phyloP scores from a whole-genome alignment of 306 rosid species.

The Trichosanthes cucumerina region DNA sequence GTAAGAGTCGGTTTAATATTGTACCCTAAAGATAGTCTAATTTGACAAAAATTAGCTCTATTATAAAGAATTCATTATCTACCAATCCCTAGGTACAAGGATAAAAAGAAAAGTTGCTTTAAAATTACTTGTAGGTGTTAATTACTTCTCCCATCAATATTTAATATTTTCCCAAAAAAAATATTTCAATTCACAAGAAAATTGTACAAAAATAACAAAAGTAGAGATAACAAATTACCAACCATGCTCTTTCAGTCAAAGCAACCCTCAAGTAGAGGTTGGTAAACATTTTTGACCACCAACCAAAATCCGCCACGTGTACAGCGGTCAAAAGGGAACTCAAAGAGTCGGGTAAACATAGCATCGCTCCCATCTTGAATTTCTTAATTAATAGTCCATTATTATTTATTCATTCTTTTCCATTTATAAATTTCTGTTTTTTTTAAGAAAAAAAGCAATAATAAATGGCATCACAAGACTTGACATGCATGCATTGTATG shows the following conservation, averaged over 20 bases:
- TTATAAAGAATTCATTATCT: not conserved
- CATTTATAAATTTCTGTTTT: not conserved
- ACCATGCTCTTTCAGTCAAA: not conserved
- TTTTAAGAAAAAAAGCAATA: not conserved
- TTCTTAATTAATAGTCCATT: constrained; percentile 5
- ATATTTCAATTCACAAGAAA: not conserved
- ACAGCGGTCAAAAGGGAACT: not conserved
- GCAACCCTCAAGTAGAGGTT: not conserved
- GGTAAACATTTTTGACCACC: not conserved
- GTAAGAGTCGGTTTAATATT: not conserved
- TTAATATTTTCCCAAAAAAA: not conserved
- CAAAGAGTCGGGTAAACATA: not conserved
- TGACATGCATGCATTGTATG: constrained; percentile 26
- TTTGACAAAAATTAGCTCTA: not conserved
- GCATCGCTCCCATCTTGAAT: not conserved
- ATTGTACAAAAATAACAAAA: not conserved
- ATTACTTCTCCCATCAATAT: not conserved
- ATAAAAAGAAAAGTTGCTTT: not conserved
- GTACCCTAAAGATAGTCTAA: not conserved
- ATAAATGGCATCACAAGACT: constrained; percentile 40
- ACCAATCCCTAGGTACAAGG: not conserved
- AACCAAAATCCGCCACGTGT: not conserved
- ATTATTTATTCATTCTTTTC: constrained; percentile 2
- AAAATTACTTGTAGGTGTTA: not conserved
- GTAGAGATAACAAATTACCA: not conserved